Conservation (phyloP, 176 grass and related monocot species). For the Olyra latifolia region DNA sequence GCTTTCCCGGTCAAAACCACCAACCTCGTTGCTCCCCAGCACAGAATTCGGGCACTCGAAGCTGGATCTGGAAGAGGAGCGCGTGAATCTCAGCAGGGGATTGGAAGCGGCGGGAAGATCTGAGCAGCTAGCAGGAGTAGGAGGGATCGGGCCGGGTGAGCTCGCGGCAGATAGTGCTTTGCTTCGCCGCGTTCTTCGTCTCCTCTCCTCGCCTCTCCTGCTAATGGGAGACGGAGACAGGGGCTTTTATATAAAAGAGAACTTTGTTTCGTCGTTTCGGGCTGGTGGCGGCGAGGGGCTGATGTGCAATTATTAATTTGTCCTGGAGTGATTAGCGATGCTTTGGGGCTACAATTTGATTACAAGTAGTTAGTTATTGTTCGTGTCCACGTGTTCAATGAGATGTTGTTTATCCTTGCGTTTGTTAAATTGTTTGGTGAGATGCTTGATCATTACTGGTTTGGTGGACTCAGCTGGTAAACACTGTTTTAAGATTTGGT, state of each 20-base stretch:
- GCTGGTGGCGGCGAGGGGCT: constrained; percentile 34
- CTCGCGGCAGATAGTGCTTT: constrained; percentile 11
- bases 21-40: constrained; percentile 16
- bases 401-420: not conserved
- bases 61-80: constrained; percentile 40
- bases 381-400: constrained; percentile 27
- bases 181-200: constrained; percentile 7
- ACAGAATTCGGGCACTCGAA: not conserved
- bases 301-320: not conserved
- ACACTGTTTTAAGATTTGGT: not conserved
- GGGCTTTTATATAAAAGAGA: constrained; percentile 38
- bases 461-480: not conserved
- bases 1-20: constrained; percentile 27
- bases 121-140: not conserved
- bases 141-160: constrained; percentile 21
- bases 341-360: not conserved
- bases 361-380: not conserved
- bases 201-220: constrained; percentile 26
- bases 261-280: constrained; percentile 22
- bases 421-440: not conserved
- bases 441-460: not conserved
- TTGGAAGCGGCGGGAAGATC: constrained; percentile 21
- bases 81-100: constrained; percentile 22
- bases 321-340: not conserved
- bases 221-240: constrained; percentile 42